Base-by-base conservation (phyloP, 2,329 filamentous ascomycete species). In the Aspergillus alliaceus region DNA sequence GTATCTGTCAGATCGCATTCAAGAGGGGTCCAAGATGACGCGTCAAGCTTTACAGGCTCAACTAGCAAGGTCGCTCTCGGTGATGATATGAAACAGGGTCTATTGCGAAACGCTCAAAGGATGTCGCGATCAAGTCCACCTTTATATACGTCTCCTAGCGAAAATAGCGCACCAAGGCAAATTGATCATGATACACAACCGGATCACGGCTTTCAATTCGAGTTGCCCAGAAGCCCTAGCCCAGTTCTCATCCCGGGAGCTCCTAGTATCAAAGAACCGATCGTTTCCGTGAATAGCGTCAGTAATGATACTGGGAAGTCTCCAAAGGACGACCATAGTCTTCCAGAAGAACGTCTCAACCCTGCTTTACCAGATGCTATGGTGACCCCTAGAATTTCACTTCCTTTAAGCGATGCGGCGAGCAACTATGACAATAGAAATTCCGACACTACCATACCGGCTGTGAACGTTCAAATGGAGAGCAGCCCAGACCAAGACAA, bases 401-500 rank as follows among this genome's bases (percentile, higher is more conserved):
- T 75, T 50, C 70, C 74, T 32, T 75, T 78, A 50, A 75, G 80
- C 58, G 82, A 83, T 70, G 76, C 77, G 47, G 79, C 77, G 9
- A 82, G 81, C 64, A 77, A 83, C 49, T 85, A 84, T 67, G 83
- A 82, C 15, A 82, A 84, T 65, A 79, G 82, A 70, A 78, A 79
- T 62, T 68, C 81, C 57, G 76, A 82, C 58, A 65, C 79, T 59
- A 72, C 75, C 51, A 74, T 79, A 31, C 77, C 72, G 7, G 65
- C 68, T 22, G 65, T 72, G 42, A 73, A 73, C 51, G 59, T 69
- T 32, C 58, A 59, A 14, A 52, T 59, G 3, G 67, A 72, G 11
- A 58, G 65, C 35, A 39, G 51, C 11, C 53, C 66, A 24, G 62
- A 61, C 50, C 62, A 60, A 56, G 56, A 62, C 37, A 56, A 59